These are phyloP conservation scores for Prototheca cutis DNA, from an alignment of 163 green algal genomes.

Conservation along the genomic window DNA sequence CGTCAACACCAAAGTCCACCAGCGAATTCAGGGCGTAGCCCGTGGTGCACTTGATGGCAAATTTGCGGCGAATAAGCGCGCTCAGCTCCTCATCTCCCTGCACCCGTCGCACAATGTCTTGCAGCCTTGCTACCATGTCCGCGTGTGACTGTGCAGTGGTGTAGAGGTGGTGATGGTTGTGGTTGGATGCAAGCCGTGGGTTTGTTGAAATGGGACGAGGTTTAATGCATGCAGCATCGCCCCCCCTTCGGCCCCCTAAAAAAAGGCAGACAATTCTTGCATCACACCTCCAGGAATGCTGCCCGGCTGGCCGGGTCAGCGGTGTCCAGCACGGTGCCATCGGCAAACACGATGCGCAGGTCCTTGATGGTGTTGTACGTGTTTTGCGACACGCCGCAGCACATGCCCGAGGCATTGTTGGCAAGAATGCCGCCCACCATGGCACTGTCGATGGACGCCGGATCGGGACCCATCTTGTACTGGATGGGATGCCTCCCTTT, in stretches of 20 bases:
- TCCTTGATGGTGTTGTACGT: constrained; percentile 81
- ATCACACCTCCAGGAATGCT: constrained; percentile 54
- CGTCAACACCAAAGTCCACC: constrained; percentile 68
- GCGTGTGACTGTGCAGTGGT: constrained; percentile 51
- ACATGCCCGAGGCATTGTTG: constrained; percentile 98
- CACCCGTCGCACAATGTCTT: constrained; percentile 55
- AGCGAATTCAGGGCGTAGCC: constrained; percentile 94
- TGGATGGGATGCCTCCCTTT: constrained; percentile 70
- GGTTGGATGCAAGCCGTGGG: too few species aligned
- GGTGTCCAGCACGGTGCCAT: constrained; percentile 92
- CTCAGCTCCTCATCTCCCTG: constrained; percentile 64
- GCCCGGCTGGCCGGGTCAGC: constrained; percentile 54
- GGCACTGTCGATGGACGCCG: constrained; percentile 89
- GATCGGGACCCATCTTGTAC: constrained; percentile 98
- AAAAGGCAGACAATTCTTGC: too few species aligned
- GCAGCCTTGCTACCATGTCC: constrained; percentile 60
- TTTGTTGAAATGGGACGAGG: too few species aligned
- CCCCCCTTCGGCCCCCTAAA: too few species aligned
- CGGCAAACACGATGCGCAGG: constrained; percentile 84
- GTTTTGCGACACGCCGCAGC: constrained; percentile 91
- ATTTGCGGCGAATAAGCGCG: constrained; percentile 88
- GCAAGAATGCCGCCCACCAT: constrained; percentile 96
- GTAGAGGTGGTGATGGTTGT: too few species aligned
- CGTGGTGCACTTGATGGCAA: constrained; percentile 98
- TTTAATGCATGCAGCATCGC: too few species aligned